Evolutionary conservation across 1,284 basidiomycete genomes (phyloP), one percentile per base, ranked within the genome.

Genomic region (Gomphus sp.): DNA sequence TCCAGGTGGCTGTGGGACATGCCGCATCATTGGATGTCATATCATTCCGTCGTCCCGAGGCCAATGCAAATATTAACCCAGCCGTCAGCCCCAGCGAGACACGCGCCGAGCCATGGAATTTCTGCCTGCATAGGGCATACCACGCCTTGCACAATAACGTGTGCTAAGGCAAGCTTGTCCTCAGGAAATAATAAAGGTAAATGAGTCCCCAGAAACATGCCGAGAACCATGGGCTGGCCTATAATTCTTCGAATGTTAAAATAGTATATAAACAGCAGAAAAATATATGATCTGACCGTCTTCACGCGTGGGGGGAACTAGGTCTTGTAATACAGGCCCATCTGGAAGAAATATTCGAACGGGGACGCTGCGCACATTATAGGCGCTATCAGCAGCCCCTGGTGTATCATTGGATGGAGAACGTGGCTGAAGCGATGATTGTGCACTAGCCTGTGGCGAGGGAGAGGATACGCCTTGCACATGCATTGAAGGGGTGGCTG

Each of bases 11-110:
- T 10, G n/a, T 25, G 44, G 22, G 25, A 33, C n/a, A 7, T 47
- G 12, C 43, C 1, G 7, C 25, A 34, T 14, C 12, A 12, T 37
- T 7, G 36, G 36, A 37, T 4, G 4, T 5, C 39, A 10, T 9
- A 9, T 55, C 54, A 55, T 12, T 55, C 43, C 54, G 34, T 45
- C 22, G 18, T 9, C 10, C 52, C 67, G 59, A 91, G 72, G 45
- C 88, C 87, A 44, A 95, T 76, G 65, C 91, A 93, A 55, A 96
- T 78, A 65, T 89, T 87, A 31, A 97, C 78, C 95, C 95, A 98
- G 7, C 96, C 96, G 68, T 98, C 96, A 6, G 93, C 91, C 10
- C 93, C 93, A 12, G 87, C 82, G 71, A 98, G 76, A 65, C 91
- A 93, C 11, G 91, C 86, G 12, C 92, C 91, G 12, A 98, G 71